Evolutionary conservation across 2,329 filamentous ascomycete species (phyloP).

Genomic region (Nemania sp.): DNA sequence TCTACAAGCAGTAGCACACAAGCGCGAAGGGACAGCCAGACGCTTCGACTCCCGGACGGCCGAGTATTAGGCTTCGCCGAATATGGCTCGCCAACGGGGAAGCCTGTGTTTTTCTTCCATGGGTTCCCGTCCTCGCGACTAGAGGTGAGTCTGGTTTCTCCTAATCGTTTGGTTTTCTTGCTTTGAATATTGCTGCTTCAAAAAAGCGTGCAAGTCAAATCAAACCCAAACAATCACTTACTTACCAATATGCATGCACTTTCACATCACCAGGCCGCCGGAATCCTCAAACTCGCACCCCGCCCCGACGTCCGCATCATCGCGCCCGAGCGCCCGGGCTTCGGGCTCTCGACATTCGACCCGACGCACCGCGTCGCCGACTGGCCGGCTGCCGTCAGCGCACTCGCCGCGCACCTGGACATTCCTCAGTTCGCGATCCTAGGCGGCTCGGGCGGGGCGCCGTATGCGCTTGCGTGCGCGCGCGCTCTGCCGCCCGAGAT

Average conservation of each 20-base stretch:
- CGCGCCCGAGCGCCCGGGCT: slow-evolving; percentile 39
- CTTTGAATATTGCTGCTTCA: too few relatives aligned
- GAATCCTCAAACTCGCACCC: slow-evolving; percentile 9
- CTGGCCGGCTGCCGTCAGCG: slow-evolving; percentile 32
- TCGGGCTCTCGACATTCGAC: slow-evolving; percentile 40
- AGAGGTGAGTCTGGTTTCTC: slow-evolving; percentile 2
- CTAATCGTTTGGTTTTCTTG: too few relatives aligned
- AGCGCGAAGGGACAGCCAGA: slow-evolving; percentile 10
- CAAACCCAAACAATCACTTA: not conserved
- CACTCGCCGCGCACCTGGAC: slow-evolving; percentile 31
- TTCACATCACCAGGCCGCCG: too few relatives aligned
- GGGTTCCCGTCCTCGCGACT: slow-evolving; percentile 18
- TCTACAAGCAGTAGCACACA: not conserved
- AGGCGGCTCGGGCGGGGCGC: slow-evolving; percentile 36
- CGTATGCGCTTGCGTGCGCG: slow-evolving; percentile 34
- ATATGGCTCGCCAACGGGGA: slow-evolving; percentile 17
- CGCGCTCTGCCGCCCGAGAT: slow-evolving; percentile 26
- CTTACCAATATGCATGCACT: too few relatives aligned
- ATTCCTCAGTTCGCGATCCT: slow-evolving; percentile 31
- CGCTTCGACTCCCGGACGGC: slow-evolving; percentile 10
- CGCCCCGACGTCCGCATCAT: slow-evolving; percentile 33
- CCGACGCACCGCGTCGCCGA: slow-evolving; percentile 29
- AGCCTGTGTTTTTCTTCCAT: slow-evolving; percentile 18
- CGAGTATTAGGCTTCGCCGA: slow-evolving; percentile 14
- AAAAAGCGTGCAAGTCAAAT: not conserved